Base-by-base conservation (phyloP, 192 early-diverging fungal genomes). In the Backusella psychrophila region DNA sequence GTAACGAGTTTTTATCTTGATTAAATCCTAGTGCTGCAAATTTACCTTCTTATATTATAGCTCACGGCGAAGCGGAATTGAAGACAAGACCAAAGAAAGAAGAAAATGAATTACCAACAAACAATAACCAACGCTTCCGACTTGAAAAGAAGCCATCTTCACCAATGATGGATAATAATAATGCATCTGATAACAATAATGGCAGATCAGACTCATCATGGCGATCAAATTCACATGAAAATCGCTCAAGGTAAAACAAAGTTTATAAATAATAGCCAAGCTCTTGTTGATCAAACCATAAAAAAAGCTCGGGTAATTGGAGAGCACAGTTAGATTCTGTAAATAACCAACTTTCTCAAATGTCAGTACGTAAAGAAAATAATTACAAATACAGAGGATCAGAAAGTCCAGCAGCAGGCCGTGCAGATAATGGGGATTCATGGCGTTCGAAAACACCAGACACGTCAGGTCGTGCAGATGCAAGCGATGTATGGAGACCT, bases 41-140 rank as follows among this genome's bases (percentile, higher is more conserved):
- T 42, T 77, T 4, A 53, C n/a, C 3, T 52, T n/a, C 56, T 38
- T 38, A 31, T 63, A 56, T 46, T 31, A 33, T 33, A 80, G 79
- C 79, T 36, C 81, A 82, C 72, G 81, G 81, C 6, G 66, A 74
- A 19, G 26, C 26, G 4, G 81, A 82, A 69, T 59, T 82, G 29
- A 77, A 78, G 33, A 56, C 72, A 46, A 65, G 79, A 23, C 75
- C 79, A 33, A 31, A 70, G 7, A 69, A 76, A 17, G 75, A 71
- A 29, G 67, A 65, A 19, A 26, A 19, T 31, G 42, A 26, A 31
- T 42, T 34, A 4, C 26, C 56, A 26, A 11, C 56, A 26, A 49
- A 1, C 46, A 49, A 49, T 6, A 63, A 29, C 29, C 56, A 63
- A 14, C 56, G 56, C 9, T 29, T 63, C 12, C 21, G 56, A 29